These are phyloP conservation scores for Candida lessepsii DNA, from an alignment of 805 yeast species.

Conservation along the genomic window DNA sequence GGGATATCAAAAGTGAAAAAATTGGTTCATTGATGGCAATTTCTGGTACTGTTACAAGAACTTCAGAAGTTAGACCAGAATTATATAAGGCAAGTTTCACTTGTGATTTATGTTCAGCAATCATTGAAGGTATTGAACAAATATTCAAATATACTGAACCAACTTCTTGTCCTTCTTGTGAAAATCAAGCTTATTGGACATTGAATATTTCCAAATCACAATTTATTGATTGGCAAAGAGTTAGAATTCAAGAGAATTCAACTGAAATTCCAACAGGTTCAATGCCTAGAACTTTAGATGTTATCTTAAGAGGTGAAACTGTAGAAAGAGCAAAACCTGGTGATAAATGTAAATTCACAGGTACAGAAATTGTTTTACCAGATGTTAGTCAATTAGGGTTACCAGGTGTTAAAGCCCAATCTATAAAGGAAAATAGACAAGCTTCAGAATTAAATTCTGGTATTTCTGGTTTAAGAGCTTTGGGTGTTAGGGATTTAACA, in stretches of 20 bases:
- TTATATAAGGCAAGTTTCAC: conserved; percentile 81
- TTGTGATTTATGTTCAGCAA: conserved; percentile 84
- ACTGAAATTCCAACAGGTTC: conserved; percentile 97
- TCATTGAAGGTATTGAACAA: conserved; percentile 88
- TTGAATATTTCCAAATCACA: conserved; percentile 79
- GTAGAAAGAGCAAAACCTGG: conserved; percentile 98
- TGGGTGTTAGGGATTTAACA: conserved; percentile 94
- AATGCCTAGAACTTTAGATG: conserved; percentile 96
- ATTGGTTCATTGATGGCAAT: conserved; percentile 83
- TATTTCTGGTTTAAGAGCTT: conserved; percentile 79
- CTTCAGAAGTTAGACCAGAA: conserved; percentile 96
- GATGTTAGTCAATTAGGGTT: conserved; percentile 91
- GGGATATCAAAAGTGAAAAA: conserved; percentile 87
- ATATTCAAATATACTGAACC: conserved; percentile 93
- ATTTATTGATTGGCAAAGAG: conserved; percentile 95
- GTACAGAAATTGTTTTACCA: conserved; percentile 92
- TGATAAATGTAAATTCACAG: conserved; percentile 90
- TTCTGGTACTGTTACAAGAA: conserved; percentile 93
- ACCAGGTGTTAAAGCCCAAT: conserved; percentile 90
- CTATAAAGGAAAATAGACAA: conserved; percentile 63
- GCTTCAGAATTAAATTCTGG: conserved; percentile 79
- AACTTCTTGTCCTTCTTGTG: conserved; percentile 86
- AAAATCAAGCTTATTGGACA: conserved; percentile 83
- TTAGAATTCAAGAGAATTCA: conserved; percentile 94
- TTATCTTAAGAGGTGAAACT: conserved; percentile 86